Evolutionary conservation across 495 filamentous ascomycete genomes (phyloP), one percentile per base, ranked within the genome.

Genomic region (Aspergillus coremiiformis): DNA sequence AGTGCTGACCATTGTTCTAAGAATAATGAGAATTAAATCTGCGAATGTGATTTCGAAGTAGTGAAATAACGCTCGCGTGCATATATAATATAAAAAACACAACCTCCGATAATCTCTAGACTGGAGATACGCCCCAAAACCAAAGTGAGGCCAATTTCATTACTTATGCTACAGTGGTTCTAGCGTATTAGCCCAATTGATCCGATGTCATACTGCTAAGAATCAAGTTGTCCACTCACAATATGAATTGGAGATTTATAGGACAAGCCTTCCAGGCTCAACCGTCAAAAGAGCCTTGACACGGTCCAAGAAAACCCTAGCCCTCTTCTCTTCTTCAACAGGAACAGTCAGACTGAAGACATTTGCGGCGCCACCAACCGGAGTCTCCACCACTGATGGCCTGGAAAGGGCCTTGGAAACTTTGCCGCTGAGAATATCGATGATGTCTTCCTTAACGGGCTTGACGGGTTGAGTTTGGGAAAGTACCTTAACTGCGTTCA

Each of bases 201-300:
- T 19, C 7, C 21, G 32, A 9, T 26, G 11, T 3, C 32, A 41
- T 41, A 17, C 37, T 19, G 2, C 37, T 11, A 3, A 20, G 1
- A 11, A 30, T 27, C 39, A 14, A 46, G 29, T n/a, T 17, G n/a
- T 46, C 44, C 15, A 55, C 47, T 54, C 47, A 58, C 44, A 39
- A 52, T 57, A 44, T 10, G n/a, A 51, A 47, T 53, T 52, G 29
- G 22, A 33, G 52, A 53, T 66, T 65, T 71, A 79, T 56, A 74
- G 70, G 42, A 97, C 82, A 44, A 97, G 68, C 47, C 84, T 75
- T 15, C 84, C 90, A 14, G 93, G 90, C 69, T 95, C 86, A 41
- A 74, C 77, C 68, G 93, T 92, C 58, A 98, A 69, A 20, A 90
- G 77, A 17, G 72, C 70, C 80, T 95, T 94, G 30, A 96, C 73